Evolutionary conservation across 73 alveolate species (phyloP).

Genomic region (Paramecium primaurelia): DNA sequence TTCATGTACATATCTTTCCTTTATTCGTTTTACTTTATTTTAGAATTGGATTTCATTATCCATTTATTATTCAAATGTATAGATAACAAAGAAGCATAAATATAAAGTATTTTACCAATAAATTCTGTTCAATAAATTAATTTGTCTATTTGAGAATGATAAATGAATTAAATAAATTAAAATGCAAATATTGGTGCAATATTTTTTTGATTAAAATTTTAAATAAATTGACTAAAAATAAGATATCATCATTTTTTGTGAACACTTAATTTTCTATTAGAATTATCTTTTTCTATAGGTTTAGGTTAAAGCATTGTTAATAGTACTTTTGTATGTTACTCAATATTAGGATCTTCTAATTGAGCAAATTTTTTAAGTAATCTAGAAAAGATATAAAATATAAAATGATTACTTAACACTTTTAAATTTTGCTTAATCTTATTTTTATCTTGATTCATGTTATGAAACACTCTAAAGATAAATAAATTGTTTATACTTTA

Average conservation of each 20-base stretch:
- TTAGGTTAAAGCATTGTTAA: background rate
- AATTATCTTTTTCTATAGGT: background rate
- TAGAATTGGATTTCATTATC: background rate
- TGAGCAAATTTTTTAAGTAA: background rate
- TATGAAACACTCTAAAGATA: background rate
- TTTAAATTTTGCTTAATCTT: slow-evolving; percentile 23
- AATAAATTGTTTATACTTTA: background rate
- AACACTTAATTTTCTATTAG: background rate
- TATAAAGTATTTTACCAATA: background rate
- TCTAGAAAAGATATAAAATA: background rate
- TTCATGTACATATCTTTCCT: slow-evolving; percentile 38
- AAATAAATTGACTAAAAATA: background rate
- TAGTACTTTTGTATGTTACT: background rate
- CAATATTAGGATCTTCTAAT: background rate
- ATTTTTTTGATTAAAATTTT: background rate
- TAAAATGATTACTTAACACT: background rate
- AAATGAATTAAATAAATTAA: background rate
- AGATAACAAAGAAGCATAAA: background rate
- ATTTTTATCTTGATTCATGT: background rate
- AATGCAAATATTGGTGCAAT: background rate
- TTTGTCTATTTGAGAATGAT: background rate
- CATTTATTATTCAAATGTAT: background rate
- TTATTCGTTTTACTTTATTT: background rate
- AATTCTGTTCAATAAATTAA: background rate
- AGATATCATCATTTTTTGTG: background rate